Base-by-base conservation (phyloP, 192 early-diverging fungal genomes). In the Rhizophagus prolifer region DNA sequence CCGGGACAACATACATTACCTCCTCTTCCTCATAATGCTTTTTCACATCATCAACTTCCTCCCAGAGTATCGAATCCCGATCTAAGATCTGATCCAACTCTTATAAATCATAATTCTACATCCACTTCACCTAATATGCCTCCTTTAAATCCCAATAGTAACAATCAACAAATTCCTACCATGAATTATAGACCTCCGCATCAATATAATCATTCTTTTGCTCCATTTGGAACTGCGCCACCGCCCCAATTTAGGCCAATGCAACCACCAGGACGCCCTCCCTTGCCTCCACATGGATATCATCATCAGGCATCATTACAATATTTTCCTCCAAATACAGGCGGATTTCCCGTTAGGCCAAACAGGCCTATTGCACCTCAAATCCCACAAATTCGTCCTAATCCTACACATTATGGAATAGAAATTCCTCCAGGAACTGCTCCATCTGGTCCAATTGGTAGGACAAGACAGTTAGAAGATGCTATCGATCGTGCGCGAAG, bases 231-330 rank as follows among this genome's bases (percentile, higher is more conserved):
- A n/a, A 14, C 21, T 47, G 41, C 30, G n/a, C 21, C 70, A 25
- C 8, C 50, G 8, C n/a, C 5, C 23, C 63, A 46, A 81, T 81
- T 79, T 70, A 75, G 34, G 76, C 78, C 26, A 75, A 81, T 60
- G 77, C 77, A 72, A 82, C 77, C 75, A 68, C 75, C 62, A 84
- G 80, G 59, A 70, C 79, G 63, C 67, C 77, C 71, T 74, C 80
- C 44, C 58, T 76, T 46, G 58, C 79, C 30, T 77, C 84, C 62
- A 81, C 80, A 14, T 75, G 76, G 14, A 75, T 76, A 83, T 83
- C 78, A 61, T 70, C 54, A 38, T 38, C 36, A 38, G 7, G 5
- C 36, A 8, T 38, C 36, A 8, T 38, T 38, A 38, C 36, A 73
- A 77, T 59, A 73, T 81, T 73, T 77, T 76, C 10, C 71, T 63